Evolutionary conservation across 805 yeast species (phyloP).

Genomic region (Candida berthetii): DNA sequence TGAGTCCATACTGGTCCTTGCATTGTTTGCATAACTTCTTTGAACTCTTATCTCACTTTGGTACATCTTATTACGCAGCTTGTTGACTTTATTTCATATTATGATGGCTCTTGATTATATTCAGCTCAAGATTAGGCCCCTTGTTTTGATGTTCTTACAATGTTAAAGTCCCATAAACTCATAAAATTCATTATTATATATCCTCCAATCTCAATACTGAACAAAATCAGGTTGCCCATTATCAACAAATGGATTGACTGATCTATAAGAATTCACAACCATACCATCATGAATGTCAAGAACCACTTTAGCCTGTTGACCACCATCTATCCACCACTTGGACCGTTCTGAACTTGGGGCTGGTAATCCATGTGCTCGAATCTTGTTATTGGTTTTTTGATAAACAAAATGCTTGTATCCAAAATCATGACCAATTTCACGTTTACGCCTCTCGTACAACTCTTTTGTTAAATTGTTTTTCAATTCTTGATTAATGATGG

Average conservation of each 20-base stretch:
- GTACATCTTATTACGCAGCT: too few relatives aligned
- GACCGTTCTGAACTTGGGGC: slow-evolving; percentile 80
- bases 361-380: slow-evolving; percentile 45
- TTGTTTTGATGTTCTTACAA: too few relatives aligned
- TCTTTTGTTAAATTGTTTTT: slow-evolving; percentile 45
- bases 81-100: too few relatives aligned
- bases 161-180: too few relatives aligned
- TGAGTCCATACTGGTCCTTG: too few relatives aligned
- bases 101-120: too few relatives aligned
- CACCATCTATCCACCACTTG: slow-evolving; percentile 92
- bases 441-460: slow-evolving; percentile 47
- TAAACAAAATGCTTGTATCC: slow-evolving; percentile 5
- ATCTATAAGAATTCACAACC: slow-evolving; percentile 62
- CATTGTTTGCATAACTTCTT: too few relatives aligned
- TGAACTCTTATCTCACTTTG: too few relatives aligned
- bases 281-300: slow-evolving; percentile 12
- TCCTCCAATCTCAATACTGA: too few relatives aligned
- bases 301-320: slow-evolving; percentile 44
- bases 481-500: slow-evolving; percentile 54
- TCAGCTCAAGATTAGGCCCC: too few relatives aligned
- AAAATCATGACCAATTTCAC: slow-evolving; percentile 37
- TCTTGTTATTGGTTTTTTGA: slow-evolving; percentile 16
- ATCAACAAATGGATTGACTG: slow-evolving; percentile 66
- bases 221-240: slow-evolving; percentile 46
- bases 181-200: too few relatives aligned